Conservation (phyloP, 2,329 filamentous ascomycete species). For the Trichophyton benhamiae region DNA sequence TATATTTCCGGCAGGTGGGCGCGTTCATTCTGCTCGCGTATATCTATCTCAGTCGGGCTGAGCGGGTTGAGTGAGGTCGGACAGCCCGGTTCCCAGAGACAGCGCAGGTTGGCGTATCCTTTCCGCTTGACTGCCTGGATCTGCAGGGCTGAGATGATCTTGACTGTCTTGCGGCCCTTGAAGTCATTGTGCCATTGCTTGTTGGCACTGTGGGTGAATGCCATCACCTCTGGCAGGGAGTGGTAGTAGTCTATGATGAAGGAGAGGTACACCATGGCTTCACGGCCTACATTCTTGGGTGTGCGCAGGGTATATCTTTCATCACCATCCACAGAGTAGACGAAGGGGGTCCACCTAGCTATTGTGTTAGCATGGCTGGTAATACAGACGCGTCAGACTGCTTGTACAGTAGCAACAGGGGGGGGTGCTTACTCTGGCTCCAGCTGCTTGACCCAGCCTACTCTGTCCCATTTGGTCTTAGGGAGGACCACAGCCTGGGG, state of each 20-base stretch:
- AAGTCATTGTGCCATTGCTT: conserved; percentile 41
- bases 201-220: conserved; percentile 30
- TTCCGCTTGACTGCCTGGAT: conserved; percentile 36
- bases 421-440: conserved; percentile 4
- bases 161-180: conserved; percentile 40
- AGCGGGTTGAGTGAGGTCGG: conserved; percentile 40
- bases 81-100: conserved; percentile 42
- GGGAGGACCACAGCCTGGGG: conserved; percentile 5
- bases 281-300: conserved; percentile 9
- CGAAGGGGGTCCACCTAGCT: conserved; percentile 7
- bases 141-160: conserved; percentile 39
- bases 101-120: conserved; percentile 45
- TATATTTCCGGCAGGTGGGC: conserved; percentile 40
- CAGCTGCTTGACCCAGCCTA: conserved; percentile 7
- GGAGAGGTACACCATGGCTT: conserved; percentile 10
- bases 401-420: too few relatives aligned
- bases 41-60: conserved; percentile 29
- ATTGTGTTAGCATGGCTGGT: background rate
- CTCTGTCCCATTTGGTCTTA: conserved; percentile 8
- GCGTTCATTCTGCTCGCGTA: conserved; percentile 27
- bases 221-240: conserved; percentile 28
- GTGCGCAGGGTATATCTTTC: conserved; percentile 3
- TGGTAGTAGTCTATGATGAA: conserved; percentile 33
- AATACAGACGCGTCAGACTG: background rate
- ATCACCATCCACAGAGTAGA: conserved; percentile 10